Percentiles rank a stretch among this genome's conserved stretches.
Evolutionary conservation across 306 rosid species (phyloP).

Genomic region (Citrullus mucosospermus): DNA sequence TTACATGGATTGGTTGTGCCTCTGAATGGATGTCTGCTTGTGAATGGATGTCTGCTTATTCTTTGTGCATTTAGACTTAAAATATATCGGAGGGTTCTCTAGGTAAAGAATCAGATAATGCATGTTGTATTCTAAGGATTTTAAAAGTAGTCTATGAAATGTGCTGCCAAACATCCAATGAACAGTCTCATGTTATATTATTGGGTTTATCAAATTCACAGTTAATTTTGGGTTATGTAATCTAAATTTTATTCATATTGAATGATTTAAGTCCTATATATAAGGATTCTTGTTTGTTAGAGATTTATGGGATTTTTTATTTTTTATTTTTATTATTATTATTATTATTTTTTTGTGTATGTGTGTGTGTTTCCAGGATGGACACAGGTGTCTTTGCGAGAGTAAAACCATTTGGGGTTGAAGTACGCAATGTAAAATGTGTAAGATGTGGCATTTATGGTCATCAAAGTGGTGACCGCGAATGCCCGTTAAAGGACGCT

Average conservation of each 20-base stretch:
- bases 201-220: background rate
- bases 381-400: conserved; percentile 81
- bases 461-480: conserved; percentile 98
- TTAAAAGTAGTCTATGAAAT: background rate
- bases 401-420: conserved; percentile 88
- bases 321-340: too few relatives aligned
- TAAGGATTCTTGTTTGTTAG: background rate
- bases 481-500: conserved; percentile 85
- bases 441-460: conserved; percentile 79
- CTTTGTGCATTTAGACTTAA: background rate
- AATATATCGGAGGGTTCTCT: background rate
- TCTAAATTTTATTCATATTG: background rate
- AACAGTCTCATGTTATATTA: background rate
- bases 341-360: too few relatives aligned
- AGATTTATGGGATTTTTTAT: background rate
- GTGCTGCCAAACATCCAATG: background rate
- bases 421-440: conserved; percentile 89
- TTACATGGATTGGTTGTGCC: background rate
- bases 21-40: background rate
- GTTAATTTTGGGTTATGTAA: background rate
- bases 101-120: background rate
- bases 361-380: conserved; percentile 31
- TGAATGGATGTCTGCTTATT: background rate
- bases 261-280: background rate
- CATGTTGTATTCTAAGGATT: background rate